Evolutionary conservation across 352 stramenopile genomes (phyloP).

Genomic region (Globisporangium viniferum): DNA sequence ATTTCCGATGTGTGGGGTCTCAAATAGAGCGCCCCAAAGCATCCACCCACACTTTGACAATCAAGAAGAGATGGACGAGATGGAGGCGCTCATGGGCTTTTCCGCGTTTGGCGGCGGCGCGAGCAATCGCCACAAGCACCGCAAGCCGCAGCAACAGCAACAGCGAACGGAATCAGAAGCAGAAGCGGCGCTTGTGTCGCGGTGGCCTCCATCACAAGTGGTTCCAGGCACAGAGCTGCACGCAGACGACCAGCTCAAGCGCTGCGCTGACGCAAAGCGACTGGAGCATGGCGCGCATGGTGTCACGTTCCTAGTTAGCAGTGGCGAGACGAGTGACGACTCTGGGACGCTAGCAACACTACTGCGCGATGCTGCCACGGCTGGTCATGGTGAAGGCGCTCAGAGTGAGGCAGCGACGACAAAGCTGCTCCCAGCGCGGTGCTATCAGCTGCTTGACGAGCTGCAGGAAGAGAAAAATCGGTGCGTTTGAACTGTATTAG

Average conservation of each 20-base stretch:
- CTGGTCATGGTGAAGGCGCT: background rate
- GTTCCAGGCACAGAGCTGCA: constrained; percentile 36
- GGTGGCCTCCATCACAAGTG: constrained; percentile 25
- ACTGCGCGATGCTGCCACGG: background rate
- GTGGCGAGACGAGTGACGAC: background rate
- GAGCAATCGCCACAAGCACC: background rate
- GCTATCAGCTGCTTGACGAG: constrained; percentile 25
- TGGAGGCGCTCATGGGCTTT: constrained; percentile 59
- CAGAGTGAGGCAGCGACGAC: background rate
- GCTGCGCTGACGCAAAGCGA: background rate
- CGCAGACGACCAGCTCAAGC: background rate
- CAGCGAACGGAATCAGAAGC: background rate
- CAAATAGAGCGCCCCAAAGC: constrained; percentile 4
- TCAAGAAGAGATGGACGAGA: constrained; percentile 19
- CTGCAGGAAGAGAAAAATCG: constrained; percentile 36
- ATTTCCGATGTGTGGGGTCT: background rate
- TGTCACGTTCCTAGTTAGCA: constrained; percentile 32
- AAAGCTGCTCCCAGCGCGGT: constrained; percentile 10
- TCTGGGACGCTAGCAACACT: background rate
- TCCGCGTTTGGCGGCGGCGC: constrained; percentile 44
- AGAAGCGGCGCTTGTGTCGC: background rate
- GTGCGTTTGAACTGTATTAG: background rate
- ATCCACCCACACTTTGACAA: background rate
- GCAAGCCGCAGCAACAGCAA: background rate
- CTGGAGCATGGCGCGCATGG: constrained; percentile 22